These are phyloP conservation scores for Steccherinum ochraceum DNA, from an alignment of 768 basidiomycete genomes.

Conservation along the genomic window DNA sequence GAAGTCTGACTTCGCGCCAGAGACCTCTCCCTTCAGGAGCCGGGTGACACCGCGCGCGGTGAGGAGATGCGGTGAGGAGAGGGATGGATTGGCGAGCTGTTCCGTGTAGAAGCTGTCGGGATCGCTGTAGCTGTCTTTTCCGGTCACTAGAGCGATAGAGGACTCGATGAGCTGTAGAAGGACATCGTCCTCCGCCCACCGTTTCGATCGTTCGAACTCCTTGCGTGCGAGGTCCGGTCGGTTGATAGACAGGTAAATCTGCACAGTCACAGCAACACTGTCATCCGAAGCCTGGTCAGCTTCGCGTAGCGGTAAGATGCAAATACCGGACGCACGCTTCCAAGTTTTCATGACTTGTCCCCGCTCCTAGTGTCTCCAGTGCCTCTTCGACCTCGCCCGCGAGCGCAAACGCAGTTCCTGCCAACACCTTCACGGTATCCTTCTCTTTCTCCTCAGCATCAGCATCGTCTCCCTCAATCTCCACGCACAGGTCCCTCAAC, in stretches of 20 bases:
- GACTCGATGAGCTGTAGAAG: constrained; percentile 89
- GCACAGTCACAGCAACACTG: constrained; percentile 77
- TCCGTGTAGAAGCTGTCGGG: constrained; percentile 69
- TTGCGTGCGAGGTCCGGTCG: constrained; percentile 83
- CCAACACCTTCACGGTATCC: constrained; percentile 68
- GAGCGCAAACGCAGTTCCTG: constrained; percentile 80
- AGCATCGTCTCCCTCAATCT: constrained; percentile 76
- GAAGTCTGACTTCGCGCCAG: constrained; percentile 73
- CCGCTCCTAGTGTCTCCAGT: constrained; percentile 73
- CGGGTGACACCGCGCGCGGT: constrained; percentile 77
- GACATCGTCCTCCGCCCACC: constrained; percentile 84
- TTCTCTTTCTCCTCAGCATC: constrained; percentile 65
- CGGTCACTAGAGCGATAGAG: constrained; percentile 67
- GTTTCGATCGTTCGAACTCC: constrained; percentile 77
- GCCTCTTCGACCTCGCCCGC: constrained; percentile 91
- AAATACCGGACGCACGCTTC: constrained; percentile 64
- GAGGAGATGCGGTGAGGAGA: constrained; percentile 67
- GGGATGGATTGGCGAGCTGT: constrained; percentile 73
- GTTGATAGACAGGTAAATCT: constrained; percentile 87
- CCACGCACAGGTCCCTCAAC: constrained; percentile 78
- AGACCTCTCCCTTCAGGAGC: constrained; percentile 67
- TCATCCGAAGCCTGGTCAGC: constrained; percentile 1
- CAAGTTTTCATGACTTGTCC: constrained; percentile 63
- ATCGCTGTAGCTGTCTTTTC: constrained; percentile 58
- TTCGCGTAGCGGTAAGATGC: constrained; percentile 6